Conservation (phyloP, 2,329 filamentous ascomycete genomes). For the Alternaria novae-zelandiae region DNA sequence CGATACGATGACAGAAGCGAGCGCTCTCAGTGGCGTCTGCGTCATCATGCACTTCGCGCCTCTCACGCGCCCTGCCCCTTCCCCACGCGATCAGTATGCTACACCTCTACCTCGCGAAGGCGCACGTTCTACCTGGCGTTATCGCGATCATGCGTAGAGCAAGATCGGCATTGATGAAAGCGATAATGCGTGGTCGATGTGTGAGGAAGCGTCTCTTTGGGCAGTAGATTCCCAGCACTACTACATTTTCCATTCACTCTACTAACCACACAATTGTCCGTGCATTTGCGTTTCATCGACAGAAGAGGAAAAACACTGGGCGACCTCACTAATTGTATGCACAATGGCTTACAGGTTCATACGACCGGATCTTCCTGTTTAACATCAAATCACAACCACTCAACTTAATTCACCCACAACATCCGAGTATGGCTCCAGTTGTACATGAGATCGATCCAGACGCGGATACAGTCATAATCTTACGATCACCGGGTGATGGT, state of each 20-base stretch:
- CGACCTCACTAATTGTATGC: neutral
- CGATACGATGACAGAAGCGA: no score
- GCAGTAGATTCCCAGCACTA: neutral
- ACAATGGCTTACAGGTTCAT: neutral
- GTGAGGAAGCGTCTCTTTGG: neutral
- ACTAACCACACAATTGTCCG: neutral
- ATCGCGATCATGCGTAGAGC: no score
- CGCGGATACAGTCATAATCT: constrained; percentile 9
- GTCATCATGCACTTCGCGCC: neutral
- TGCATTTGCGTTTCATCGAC: neutral
- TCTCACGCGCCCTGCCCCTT: neutral
- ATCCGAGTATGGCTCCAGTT: neutral
- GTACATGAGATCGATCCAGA: neutral
- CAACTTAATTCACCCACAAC: neutral
- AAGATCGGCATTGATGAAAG: neutral
- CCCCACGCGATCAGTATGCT: neutral
- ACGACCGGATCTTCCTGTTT: neutral
- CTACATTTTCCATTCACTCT: neutral
- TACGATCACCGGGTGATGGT: neutral
- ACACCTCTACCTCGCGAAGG: neutral
- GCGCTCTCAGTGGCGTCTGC: neutral
- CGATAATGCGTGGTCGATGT: neutral
- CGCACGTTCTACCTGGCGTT: neutral
- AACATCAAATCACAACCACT: neutral
- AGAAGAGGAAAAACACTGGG: neutral